A percentile compares a stretch with the other conserved stretches of the same genome.
These are phyloP conservation scores for Botrytis fragariae DNA, from an alignment of 2,329 filamentous ascomycete genomes.

Conservation along the genomic window DNA sequence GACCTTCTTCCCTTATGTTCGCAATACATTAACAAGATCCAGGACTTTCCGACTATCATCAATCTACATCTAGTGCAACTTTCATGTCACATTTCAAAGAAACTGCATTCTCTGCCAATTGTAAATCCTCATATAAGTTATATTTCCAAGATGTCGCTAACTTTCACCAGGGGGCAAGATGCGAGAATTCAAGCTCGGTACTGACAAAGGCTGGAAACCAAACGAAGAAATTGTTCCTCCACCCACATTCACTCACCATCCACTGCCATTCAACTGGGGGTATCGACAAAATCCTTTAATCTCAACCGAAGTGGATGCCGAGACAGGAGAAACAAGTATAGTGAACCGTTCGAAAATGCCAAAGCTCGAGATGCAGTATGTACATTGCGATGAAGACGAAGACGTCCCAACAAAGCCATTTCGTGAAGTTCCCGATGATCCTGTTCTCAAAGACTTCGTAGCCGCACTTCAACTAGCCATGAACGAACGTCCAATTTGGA, in stretches of 20 bases:
- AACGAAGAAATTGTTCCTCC: constrained; percentile 75
- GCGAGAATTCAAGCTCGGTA: constrained; percentile 65
- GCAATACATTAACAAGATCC: constrained; percentile 11
- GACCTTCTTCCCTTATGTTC: not conserved
- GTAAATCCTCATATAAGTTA: constrained; percentile 45
- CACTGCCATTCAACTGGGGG: constrained; percentile 72
- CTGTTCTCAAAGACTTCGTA: constrained; percentile 63
- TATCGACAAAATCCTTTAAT: constrained; percentile 82
- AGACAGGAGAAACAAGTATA: constrained; percentile 37
- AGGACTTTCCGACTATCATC: constrained; percentile 83
- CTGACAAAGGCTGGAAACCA: constrained; percentile 56
- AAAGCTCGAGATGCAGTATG: constrained; percentile 29
- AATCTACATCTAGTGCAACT: constrained; percentile 63
- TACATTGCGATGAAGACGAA: constrained; percentile 27
- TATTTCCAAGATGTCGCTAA: constrained; percentile 23
- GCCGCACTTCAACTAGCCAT: constrained; percentile 63
- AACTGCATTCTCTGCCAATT: constrained; percentile 67
- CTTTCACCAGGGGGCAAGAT: constrained; percentile 50
- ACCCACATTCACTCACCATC: constrained; percentile 71
- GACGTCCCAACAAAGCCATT: constrained; percentile 26
- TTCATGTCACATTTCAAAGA: constrained; percentile 72
- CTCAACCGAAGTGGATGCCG: constrained; percentile 41
- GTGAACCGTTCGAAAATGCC: constrained; percentile 31
- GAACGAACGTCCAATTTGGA: constrained; percentile 77
- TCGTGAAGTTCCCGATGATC: constrained; percentile 40